A percentile compares a stretch with the other conserved stretches of the same genome.
Evolutionary conservation across 257 asterid genomes (phyloP).

Genomic region (Anisodus tanguticus): DNA sequence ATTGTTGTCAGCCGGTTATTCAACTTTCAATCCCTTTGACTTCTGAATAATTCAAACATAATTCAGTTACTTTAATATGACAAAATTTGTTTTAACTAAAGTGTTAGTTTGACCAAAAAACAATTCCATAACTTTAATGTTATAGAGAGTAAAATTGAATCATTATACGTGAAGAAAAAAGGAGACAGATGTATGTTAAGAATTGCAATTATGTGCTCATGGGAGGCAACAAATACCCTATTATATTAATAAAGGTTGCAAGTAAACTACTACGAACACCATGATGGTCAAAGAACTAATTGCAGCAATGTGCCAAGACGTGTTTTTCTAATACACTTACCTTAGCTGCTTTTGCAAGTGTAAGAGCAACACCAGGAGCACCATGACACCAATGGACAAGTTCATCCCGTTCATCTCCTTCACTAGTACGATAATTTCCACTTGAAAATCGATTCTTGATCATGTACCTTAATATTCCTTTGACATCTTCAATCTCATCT

Average conservation of each 20-base stretch:
- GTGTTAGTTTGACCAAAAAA: too few relatives aligned
- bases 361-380: constrained; percentile 77
- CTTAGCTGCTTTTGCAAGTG: constrained; percentile 77
- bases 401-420: constrained; percentile 66
- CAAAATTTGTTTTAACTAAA: too few relatives aligned
- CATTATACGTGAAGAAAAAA: neutral
- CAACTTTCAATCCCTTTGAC: too few relatives aligned
- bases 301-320: neutral
- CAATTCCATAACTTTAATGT: too few relatives aligned
- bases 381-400: constrained; percentile 96
- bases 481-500: constrained; percentile 71
- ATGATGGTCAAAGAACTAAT: too few relatives aligned
- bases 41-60: too few relatives aligned
- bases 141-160: neutral
- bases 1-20: too few relatives aligned
- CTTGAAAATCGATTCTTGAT: constrained; percentile 64
- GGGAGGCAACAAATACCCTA: neutral
- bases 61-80: too few relatives aligned
- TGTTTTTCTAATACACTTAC: constrained; percentile 35
- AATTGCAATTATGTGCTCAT: neutral
- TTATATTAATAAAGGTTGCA: neutral
- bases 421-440: constrained; percentile 79
- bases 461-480: constrained; percentile 68
- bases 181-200: neutral
- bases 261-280: neutral